phyloP scores from a whole-genome alignment of 1,284 basidiomycete genomes.

The Puccinia polysora region DNA sequence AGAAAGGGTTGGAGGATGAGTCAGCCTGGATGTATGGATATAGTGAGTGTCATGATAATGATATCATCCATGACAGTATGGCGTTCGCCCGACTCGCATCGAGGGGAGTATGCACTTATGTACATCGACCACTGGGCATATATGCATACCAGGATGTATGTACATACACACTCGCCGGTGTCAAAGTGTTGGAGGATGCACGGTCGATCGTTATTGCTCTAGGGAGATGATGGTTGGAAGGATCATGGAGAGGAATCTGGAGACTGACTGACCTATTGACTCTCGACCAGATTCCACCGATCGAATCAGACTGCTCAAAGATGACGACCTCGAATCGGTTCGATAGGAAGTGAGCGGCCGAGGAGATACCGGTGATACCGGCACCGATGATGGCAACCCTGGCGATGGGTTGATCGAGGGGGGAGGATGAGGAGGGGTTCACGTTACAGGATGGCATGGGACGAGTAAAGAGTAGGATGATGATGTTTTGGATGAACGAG shows the following conservation, averaged over 20 bases:
- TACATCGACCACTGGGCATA: too few relatives aligned
- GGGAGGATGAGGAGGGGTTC: neutral
- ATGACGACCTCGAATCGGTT: slow-evolving; percentile 41
- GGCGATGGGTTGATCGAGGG: slow-evolving; percentile 8
- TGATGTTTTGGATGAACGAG: slow-evolving; percentile 9
- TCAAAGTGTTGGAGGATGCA: too few relatives aligned
- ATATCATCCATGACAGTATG: too few relatives aligned
- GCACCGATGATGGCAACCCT: slow-evolving; percentile 40
- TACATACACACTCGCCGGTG: too few relatives aligned
- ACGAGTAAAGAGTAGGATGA: slow-evolving; percentile 10
- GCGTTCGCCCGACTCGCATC: too few relatives aligned
- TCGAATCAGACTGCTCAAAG: slow-evolving; percentile 16
- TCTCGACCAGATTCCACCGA: slow-evolving; percentile 40
- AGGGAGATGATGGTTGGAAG: neutral
- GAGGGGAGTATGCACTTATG: too few relatives aligned
- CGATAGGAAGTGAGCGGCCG: slow-evolving; percentile 30
- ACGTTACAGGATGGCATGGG: neutral
- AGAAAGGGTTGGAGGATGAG: neutral
- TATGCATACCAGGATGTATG: too few relatives aligned
- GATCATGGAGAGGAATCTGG: neutral
- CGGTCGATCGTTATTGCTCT: neutral
- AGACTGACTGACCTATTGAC: slow-evolving; percentile 41
- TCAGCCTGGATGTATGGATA: too few relatives aligned
- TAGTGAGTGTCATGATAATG: too few relatives aligned
- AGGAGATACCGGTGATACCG: slow-evolving; percentile 41